A percentile compares a stretch with the other conserved stretches of the same genome.
Conservation (phyloP, 169 alveolate genomes). For the Plasmodium blacklocki region DNA sequence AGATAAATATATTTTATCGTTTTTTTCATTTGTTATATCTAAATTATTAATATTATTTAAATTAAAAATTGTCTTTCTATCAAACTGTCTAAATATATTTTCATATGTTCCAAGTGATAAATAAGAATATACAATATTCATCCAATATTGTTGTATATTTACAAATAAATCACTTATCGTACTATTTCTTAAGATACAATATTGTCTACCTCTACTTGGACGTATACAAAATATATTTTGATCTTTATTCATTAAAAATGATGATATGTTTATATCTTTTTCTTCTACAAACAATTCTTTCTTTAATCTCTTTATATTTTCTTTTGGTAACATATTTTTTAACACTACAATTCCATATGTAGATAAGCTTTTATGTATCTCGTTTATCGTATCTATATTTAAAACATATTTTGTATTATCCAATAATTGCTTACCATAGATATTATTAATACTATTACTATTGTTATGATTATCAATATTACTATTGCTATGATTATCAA, state of each 20-base stretch:
- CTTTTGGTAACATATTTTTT: slow-evolving; percentile 28
- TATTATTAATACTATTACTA: background rate
- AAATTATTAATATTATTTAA: slow-evolving; percentile 13
- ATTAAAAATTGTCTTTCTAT: slow-evolving; percentile 21
- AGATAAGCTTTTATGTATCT: slow-evolving; percentile 31
- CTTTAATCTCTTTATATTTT: slow-evolving; percentile 42
- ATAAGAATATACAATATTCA: slow-evolving; percentile 40
- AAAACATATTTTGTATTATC: slow-evolving; percentile 30
- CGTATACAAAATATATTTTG: slow-evolving; percentile 58
- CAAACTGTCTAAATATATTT: slow-evolving; percentile 18
- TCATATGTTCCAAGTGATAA: slow-evolving; percentile 45
- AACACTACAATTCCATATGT: slow-evolving; percentile 67
- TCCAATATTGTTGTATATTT: slow-evolving; percentile 65
- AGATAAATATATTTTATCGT: slow-evolving; percentile 48
- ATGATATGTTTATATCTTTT: slow-evolving; percentile 31
- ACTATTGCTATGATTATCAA: background rate
- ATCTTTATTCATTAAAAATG: slow-evolving; percentile 43
- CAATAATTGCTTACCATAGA: background rate
- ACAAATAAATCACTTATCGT: slow-evolving; percentile 38
- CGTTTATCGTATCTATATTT: slow-evolving; percentile 46
- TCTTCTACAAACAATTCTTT: slow-evolving; percentile 46
- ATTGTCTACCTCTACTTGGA: slow-evolving; percentile 73
- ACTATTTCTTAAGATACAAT: slow-evolving; percentile 59
- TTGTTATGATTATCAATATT: background rate
- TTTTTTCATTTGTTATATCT: slow-evolving; percentile 16